Conservation (phyloP, 148 eudicot genomes). For the Arbutus unedo region DNA sequence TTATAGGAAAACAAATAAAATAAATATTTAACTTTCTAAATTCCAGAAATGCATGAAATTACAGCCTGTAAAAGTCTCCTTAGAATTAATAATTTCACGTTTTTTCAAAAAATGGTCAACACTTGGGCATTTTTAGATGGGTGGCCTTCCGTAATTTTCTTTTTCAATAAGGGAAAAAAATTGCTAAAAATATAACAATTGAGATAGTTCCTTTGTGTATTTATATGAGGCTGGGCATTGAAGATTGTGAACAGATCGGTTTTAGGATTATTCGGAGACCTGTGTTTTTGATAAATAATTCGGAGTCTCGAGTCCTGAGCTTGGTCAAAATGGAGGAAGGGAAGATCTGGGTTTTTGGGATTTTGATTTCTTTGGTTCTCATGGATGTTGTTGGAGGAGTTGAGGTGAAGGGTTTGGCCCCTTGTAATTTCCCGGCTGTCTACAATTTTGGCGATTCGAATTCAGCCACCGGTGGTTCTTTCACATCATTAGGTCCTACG, state of each 20-base stretch:
- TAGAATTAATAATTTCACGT: too few relatives aligned
- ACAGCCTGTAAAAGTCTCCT: too few relatives aligned
- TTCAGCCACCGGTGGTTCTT: constrained; percentile 4
- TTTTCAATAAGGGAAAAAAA: background rate
- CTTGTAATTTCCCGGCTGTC: background rate
- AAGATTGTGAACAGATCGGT: background rate
- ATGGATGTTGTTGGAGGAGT: background rate
- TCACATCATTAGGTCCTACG: background rate
- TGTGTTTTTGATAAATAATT: too few relatives aligned
- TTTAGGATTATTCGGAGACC: too few relatives aligned
- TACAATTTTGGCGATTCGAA: constrained; percentile 20
- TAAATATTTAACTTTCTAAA: too few relatives aligned
- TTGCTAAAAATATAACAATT: background rate
- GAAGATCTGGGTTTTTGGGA: background rate
- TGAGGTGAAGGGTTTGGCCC: background rate
- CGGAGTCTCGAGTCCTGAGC: too few relatives aligned
- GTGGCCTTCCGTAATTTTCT: background rate
- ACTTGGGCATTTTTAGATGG: background rate
- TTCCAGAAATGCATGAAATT: too few relatives aligned
- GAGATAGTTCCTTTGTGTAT: background rate
- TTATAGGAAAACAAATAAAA: too few relatives aligned
- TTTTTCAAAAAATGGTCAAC: too few relatives aligned
- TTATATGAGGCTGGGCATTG: background rate
- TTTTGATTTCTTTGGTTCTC: background rate
- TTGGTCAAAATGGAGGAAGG: background rate